These are phyloP conservation scores for Zoysia matrella DNA, from an alignment of 202 grass and related monocot species.

Conservation along the genomic window DNA sequence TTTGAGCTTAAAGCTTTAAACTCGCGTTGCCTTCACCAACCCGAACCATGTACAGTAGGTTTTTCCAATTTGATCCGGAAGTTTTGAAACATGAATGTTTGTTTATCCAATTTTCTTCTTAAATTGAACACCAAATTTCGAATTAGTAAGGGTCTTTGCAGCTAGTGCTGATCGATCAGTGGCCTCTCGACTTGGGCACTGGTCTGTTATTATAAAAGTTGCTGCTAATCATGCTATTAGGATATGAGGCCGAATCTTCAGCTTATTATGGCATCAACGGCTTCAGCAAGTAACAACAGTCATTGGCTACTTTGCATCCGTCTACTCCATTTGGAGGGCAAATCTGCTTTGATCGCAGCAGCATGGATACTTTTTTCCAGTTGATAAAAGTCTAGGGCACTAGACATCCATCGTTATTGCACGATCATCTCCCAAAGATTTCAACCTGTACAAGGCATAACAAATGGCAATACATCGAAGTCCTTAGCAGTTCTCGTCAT, in stretches of 20 bases:
- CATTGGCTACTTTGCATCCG: conserved; percentile 28
- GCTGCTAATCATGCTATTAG: conserved; percentile 40
- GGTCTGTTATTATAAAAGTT: conserved; percentile 26
- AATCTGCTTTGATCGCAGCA: conserved; percentile 37
- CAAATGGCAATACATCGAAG: conserved; percentile 29
- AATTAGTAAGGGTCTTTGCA: background rate
- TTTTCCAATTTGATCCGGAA: background rate
- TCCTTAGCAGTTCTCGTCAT: conserved; percentile 34
- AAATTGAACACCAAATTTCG: no score
- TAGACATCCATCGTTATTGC: background rate
- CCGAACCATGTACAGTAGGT: no score
- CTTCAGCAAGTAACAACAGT: conserved; percentile 36
- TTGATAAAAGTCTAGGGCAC: conserved; percentile 29
- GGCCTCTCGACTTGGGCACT: background rate
- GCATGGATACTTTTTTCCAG: conserved; percentile 3
- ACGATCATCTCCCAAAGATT: conserved; percentile 36
- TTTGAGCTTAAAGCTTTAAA: no score
- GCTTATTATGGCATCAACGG: conserved; percentile 23
- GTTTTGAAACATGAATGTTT: no score
- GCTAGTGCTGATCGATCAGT: background rate
- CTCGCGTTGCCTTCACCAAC: no score
- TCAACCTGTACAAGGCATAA: background rate
- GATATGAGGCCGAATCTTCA: conserved; percentile 34
- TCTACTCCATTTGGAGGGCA: conserved; percentile 40
- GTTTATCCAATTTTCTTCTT: no score